Base-by-base conservation (phyloP, 2,329 filamentous ascomycete genomes). In the Bipolaris bicolor region DNA sequence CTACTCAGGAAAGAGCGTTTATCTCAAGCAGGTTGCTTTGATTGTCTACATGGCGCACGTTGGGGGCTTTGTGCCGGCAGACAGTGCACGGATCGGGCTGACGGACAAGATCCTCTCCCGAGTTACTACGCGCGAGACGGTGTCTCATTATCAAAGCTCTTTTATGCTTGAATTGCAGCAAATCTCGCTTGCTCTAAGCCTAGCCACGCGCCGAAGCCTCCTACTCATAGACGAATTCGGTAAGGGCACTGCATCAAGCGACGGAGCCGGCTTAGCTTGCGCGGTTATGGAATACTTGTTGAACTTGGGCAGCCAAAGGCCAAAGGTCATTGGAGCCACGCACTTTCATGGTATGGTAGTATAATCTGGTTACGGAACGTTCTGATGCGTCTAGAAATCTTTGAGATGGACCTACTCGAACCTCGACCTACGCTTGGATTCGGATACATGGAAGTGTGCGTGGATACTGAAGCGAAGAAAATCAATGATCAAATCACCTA, bases 1-100 rank as follows among this genome's bases (percentile, higher is more conserved):
- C 67, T 96, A 95, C 73, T 98, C 95, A 0, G 95, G 95, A 0
- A 99, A 99, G 76, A 98, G 92, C 66, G 86, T 98, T 0, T 98
- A 97, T 75, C 83, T 98, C 71, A 99, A 96, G 75, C 94, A 99
- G 74, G 86, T 91, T 31, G 95, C 93, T 4, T 80, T 97, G 48
- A 95, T 97, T 57, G 88, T 96, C 13, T 97, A 95, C 71, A 84
- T 99, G 76, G 91, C 95, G 0, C 95, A 99, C 71, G 86, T 97
- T 51, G 95, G 95, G 49, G 82, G 92, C 73, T 98, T 91, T 72
- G 91, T 99, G 1, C 94, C 95, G 1, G 94, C 93, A 1, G 83
- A 88, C 15, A 80, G 77, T 26, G 94, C 93, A 7, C 84, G 78
- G 1, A 88, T 99, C 60, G 94, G 95, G 0, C 77, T 98, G 34